These are phyloP conservation scores for Pythium aphanidermatum DNA, from an alignment of 352 stramenopile species.

Conservation along the genomic window DNA sequence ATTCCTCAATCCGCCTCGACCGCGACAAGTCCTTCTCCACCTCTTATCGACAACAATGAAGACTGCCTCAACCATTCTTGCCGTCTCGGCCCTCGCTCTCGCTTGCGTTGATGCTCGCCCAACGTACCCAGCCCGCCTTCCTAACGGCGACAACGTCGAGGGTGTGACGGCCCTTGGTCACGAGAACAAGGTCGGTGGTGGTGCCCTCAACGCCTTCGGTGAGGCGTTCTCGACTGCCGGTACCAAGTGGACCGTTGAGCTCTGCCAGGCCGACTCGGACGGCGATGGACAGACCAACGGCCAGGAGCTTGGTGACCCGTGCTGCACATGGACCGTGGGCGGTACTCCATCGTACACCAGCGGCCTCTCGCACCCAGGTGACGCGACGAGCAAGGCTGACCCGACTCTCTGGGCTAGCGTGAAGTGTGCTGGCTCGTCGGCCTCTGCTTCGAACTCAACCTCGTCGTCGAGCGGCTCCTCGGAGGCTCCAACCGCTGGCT, in stretches of 20 bases:
- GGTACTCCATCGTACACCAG: constrained; percentile 5
- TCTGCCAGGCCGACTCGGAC: constrained; percentile 45
- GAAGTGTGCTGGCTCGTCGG: neutral
- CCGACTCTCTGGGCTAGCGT: constrained; percentile 5
- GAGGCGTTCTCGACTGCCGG: constrained; percentile 18
- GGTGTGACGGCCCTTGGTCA: constrained; percentile 20
- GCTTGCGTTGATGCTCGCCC: neutral
- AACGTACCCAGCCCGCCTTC: constrained; percentile 13
- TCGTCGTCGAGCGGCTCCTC: too few relatives aligned
- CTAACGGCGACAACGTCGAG: constrained; percentile 21
- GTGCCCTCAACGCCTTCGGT: constrained; percentile 27
- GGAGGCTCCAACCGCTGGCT: too few relatives aligned
- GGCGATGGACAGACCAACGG: constrained; percentile 51
- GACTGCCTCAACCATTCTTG: neutral
- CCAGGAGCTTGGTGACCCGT: constrained; percentile 47
- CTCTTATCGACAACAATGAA: neutral
- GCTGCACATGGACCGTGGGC: constrained; percentile 23
- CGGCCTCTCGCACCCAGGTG: constrained; percentile 16
- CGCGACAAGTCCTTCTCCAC: too few relatives aligned
- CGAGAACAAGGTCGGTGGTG: constrained; percentile 2
- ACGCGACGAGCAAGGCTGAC: constrained; percentile 4
- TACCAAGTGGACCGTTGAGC: constrained; percentile 20
- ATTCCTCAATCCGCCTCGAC: too few relatives aligned
- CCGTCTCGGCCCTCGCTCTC: neutral
- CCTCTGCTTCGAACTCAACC: too few relatives aligned